Conservation (phyloP, 192 early-diverging fungal species). For the Entophlyctis luteolus region DNA sequence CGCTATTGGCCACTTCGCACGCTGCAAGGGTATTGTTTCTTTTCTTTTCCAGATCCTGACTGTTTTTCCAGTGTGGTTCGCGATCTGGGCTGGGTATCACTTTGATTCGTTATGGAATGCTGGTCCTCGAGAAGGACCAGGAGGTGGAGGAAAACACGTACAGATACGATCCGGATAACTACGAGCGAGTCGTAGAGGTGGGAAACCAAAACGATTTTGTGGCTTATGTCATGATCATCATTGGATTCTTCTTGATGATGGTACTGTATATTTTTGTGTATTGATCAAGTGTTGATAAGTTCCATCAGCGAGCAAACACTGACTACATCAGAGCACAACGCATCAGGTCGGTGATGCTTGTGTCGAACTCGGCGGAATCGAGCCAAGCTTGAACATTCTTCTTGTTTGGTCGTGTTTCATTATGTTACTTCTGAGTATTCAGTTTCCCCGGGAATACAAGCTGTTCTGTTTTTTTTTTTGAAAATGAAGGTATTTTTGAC, state of each 20-base stretch:
- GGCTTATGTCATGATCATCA: conserved; percentile 69
- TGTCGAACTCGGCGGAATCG: neutral
- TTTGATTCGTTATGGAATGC: conserved; percentile 32
- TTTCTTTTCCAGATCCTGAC: neutral
- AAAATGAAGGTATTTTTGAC: no score
- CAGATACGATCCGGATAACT: conserved; percentile 22
- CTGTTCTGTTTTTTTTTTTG: no score
- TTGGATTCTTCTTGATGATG: conserved; percentile 71
- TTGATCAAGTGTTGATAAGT: neutral
- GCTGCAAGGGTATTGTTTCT: conserved; percentile 74
- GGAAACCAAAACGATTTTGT: conserved; percentile 59
- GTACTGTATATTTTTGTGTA: conserved; percentile 18
- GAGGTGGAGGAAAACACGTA: conserved; percentile 2
- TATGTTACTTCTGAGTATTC: no score
- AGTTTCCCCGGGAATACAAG: no score
- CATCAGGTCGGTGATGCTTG: conserved; percentile 64
- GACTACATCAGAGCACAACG: conserved; percentile 71
- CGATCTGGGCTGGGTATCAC: conserved; percentile 40
- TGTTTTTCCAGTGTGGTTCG: conserved; percentile 28
- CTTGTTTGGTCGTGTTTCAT: no score
- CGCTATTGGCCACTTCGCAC: conserved; percentile 84
- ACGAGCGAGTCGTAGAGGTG: conserved; percentile 18
- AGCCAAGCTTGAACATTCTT: no score
- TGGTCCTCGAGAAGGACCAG: conserved; percentile 23
- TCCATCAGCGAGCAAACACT: conserved; percentile 52